Percentiles rank a stretch among this genome's conserved stretches.
phyloP scores from a whole-genome alignment of 2,329 filamentous ascomycete species.

The Colletotrichum gloeosporioides region DNA sequence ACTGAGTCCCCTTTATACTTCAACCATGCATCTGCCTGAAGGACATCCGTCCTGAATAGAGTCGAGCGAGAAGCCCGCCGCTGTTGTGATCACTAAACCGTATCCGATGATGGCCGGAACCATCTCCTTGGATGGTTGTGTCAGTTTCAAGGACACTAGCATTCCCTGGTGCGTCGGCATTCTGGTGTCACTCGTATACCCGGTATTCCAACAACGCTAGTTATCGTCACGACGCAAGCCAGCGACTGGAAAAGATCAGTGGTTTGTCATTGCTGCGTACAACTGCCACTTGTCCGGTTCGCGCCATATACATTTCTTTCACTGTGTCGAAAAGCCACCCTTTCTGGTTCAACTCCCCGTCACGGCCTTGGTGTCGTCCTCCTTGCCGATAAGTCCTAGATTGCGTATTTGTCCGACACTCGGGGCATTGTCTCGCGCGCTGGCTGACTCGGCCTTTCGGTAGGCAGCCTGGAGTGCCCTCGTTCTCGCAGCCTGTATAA shows the following conservation, averaged over 20 bases:
- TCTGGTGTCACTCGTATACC: background rate
- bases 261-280: conserved; percentile 10
- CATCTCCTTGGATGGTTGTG: background rate
- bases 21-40: background rate
- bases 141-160: background rate
- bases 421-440: conserved; percentile 80
- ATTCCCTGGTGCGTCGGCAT: background rate
- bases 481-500: conserved; percentile 74
- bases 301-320: conserved; percentile 6
- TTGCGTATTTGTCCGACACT: conserved; percentile 87
- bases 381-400: conserved; percentile 82
- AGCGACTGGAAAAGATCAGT: background rate
- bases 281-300: background rate
- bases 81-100: background rate
- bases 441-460: conserved; percentile 77
- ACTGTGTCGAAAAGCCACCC: conserved; percentile 18
- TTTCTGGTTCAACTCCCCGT: conserved; percentile 37
- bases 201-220: background rate
- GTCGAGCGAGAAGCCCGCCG: background rate
- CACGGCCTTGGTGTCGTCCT: conserved; percentile 76
- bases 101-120: background rate
- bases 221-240: background rate
- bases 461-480: conserved; percentile 83
- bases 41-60: background rate
- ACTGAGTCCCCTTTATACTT: background rate